These are phyloP conservation scores for Willaertia magna DNA, from an alignment of 208 protist species.

Conservation along the genomic window DNA sequence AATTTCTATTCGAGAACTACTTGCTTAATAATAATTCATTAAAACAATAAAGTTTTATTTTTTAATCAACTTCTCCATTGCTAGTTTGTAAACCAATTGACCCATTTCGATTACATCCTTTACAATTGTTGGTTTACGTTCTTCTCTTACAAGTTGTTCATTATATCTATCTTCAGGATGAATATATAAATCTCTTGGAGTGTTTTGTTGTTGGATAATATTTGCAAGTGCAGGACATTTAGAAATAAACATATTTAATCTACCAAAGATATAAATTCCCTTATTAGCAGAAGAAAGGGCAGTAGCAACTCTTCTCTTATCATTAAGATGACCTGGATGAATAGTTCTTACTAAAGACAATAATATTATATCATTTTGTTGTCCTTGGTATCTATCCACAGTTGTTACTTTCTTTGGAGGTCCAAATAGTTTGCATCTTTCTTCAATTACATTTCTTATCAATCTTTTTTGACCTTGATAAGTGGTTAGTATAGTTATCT, in stretches of 20 bases:
- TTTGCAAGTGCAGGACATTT: neutral
- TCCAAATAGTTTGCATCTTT: constrained; percentile 38
- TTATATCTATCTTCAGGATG: no score
- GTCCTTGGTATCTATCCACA: constrained; percentile 72
- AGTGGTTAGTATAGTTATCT: constrained; percentile 64
- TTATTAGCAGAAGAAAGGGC: constrained; percentile 58
- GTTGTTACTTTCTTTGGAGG: constrained; percentile 51
- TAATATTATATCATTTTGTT: constrained; percentile 70
- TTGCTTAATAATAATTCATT: no score
- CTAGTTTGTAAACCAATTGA: neutral
- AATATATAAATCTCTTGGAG: no score
- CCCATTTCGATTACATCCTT: neutral
- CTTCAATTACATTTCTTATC: constrained; percentile 45
- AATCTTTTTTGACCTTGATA: constrained; percentile 72
- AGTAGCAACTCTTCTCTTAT: constrained; percentile 62
- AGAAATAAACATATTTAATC: constrained; percentile 2
- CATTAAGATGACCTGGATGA: constrained; percentile 53
- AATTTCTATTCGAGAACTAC: no score
- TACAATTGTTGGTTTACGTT: neutral
- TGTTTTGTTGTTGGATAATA: no score
- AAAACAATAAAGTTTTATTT: no score
- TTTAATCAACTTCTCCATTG: no score
- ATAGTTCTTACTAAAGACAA: constrained; percentile 64
- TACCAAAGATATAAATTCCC: constrained; percentile 33
- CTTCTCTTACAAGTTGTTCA: no score